Evolutionary conservation across 2,329 filamentous ascomycete genomes (phyloP), one percentile per base, ranked within the genome.

Genomic region (Arachnopeziza araneosa): DNA sequence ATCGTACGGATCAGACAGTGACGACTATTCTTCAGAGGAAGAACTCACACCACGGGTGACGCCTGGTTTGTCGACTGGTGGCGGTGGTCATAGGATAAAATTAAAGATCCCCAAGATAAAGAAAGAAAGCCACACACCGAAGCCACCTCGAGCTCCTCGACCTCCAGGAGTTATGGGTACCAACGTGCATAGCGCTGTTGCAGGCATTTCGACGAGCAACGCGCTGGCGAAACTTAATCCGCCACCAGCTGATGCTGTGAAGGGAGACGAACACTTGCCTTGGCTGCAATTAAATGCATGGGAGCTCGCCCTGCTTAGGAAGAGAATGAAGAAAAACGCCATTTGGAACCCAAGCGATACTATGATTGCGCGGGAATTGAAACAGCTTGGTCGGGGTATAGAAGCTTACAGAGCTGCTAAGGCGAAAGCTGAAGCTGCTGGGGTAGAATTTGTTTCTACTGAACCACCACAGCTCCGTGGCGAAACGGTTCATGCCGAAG

Each of bases 311-410:
- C 82, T 85, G 64, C 79, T 95, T 8, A 80, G 90, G 62, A 95
- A 95, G 75, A 82, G 88, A 21, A 95, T 95, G 90, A 95, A 95
- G 81, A 95, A 95, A 79, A 95, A 95, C 69, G 88, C 90, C 0
- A 87, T 90, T 4, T 95, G 90, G 90, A 86, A 84, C 2, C 90
- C 90, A 0, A 93, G 89, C 64, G 88, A 91, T 67, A 93, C 90
- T 0, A 95, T 95, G 90, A 90, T 93, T 64, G 84, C 88, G 19
- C 81, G 90, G 30, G 90, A 93, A 73, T 81, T 95, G 0, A 89
- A 89, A 71, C 79, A 79, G 22, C 80, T 91, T 21, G 86, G 86
- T 1, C 85, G 90, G 52, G 86, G 86, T 2, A 79, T 84, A 19
- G 85, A 87, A 56, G 83, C 83, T 7, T 88, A 82, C 67, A 79